phyloP scores from a whole-genome alignment of 129 eudicot species.

The Solidago caesia region DNA sequence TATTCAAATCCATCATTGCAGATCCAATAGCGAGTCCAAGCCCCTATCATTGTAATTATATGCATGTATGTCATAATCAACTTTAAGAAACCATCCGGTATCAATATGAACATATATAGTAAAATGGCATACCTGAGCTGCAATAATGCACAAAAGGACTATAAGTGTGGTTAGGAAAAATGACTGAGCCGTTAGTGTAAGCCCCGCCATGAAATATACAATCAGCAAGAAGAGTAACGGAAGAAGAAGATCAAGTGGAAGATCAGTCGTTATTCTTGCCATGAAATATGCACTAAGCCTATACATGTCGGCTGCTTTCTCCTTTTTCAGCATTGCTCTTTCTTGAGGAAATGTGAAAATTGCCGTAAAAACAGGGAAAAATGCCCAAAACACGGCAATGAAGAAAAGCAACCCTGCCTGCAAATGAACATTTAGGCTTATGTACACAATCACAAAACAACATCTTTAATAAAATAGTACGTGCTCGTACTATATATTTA shows the following conservation, averaged over 20 bases:
- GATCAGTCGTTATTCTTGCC: slow-evolving; percentile 90
- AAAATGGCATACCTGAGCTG: slow-evolving; percentile 71
- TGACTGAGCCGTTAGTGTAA: slow-evolving; percentile 51
- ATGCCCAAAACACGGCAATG: slow-evolving; percentile 97
- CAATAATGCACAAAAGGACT: slow-evolving; percentile 84
- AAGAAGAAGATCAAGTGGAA: slow-evolving; percentile 85
- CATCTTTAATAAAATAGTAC: neutral
- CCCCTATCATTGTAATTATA: slow-evolving; percentile 45
- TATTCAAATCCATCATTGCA: slow-evolving; percentile 66
- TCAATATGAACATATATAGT: neutral
- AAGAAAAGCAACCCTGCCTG: slow-evolving; percentile 96
- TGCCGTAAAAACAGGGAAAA: slow-evolving; percentile 96
- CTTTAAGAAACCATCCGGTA: neutral
- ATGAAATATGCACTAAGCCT: slow-evolving; percentile 89
- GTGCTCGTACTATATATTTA: neutral
- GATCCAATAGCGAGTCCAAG: slow-evolving; percentile 84
- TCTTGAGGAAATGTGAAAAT: slow-evolving; percentile 98
- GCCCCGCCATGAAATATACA: slow-evolving; percentile 95
- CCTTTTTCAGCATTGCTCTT: slow-evolving; percentile 90
- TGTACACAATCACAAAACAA: neutral
- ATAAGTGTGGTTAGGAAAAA: slow-evolving; percentile 76
- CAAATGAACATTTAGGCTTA: slow-evolving; percentile 15
- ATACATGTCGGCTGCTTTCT: slow-evolving; percentile 95
- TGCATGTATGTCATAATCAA: neutral
- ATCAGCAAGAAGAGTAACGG: slow-evolving; percentile 81